A percentile compares a stretch with the other conserved stretches of the same genome.
Evolutionary conservation across 495 filamentous ascomycete species (phyloP).

Genomic region (Xylaria sp.): DNA sequence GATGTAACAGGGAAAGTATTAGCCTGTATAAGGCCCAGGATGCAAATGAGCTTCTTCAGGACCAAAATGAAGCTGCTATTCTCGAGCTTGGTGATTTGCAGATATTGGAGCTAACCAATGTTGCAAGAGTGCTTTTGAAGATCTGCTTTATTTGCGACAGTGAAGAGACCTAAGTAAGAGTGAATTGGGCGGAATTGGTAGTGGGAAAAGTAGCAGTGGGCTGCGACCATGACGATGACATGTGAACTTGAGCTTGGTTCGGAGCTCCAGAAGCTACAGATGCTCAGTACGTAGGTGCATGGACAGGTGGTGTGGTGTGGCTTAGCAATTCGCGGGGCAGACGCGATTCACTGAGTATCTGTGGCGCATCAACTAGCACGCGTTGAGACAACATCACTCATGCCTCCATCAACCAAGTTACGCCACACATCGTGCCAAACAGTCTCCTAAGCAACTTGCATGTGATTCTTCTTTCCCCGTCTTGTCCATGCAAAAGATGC

Average conservation of each 20-base stretch:
- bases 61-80: neutral
- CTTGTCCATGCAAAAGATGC: constrained; percentile 30
- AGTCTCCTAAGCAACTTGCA: neutral
- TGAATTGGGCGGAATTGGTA: neutral
- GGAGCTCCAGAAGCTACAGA: constrained; percentile 7
- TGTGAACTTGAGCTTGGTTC: constrained; percentile 4
- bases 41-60: neutral
- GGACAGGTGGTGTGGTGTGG: neutral
- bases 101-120: constrained; percentile 2
- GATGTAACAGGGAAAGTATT: neutral
- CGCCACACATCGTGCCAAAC: constrained; percentile 9
- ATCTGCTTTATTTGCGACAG: neutral
- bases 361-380: neutral
- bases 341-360: neutral
- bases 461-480: neutral
- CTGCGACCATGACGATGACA: neutral
- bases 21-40: neutral
- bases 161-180: neutral
- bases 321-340: constrained; percentile 11
- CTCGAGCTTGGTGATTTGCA: neutral
- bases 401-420: neutral
- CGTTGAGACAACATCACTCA: neutral
- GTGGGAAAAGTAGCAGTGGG: neutral
- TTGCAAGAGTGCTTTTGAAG: neutral
- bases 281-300: neutral